These are phyloP conservation scores for Scortechinia acanthostroma DNA, from an alignment of 2,329 filamentous ascomycete genomes.

Conservation along the genomic window DNA sequence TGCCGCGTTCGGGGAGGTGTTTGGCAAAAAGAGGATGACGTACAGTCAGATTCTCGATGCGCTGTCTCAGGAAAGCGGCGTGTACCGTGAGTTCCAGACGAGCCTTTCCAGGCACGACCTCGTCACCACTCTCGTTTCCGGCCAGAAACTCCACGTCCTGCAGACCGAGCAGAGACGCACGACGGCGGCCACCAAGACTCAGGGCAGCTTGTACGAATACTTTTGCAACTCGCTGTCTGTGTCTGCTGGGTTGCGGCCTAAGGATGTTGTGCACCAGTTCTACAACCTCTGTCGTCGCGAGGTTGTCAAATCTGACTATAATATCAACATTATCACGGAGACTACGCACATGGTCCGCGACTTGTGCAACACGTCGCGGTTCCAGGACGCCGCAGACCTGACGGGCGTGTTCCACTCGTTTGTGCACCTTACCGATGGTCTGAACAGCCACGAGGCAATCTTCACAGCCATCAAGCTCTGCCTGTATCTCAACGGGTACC, in stretches of 20 bases:
- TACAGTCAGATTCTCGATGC: background rate
- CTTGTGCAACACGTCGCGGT: background rate
- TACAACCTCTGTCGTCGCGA: background rate
- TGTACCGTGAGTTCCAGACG: background rate
- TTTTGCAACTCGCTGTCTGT: background rate
- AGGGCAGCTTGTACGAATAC: background rate
- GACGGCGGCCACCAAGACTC: background rate
- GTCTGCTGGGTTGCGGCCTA: background rate
- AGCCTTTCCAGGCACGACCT: background rate
- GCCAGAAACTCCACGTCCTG: background rate
- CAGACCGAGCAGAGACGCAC: background rate
- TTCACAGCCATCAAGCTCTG: constrained; percentile 23
- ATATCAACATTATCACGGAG: background rate
- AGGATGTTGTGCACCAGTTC: background rate
- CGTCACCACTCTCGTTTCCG: background rate
- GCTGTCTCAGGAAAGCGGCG: background rate
- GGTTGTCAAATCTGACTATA: background rate
- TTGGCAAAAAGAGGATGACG: background rate
- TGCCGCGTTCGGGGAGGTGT: background rate
- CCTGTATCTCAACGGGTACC: constrained; percentile 21
- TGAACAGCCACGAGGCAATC: constrained; percentile 18
- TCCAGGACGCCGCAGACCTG: background rate
- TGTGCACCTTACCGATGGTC: constrained; percentile 19
- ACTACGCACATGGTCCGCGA: background rate
- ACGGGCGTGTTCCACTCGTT: constrained; percentile 21